Evolutionary conservation across 2,329 filamentous ascomycete genomes (phyloP), one percentile per base, ranked within the genome.

Genomic region (Monosporascus sp.): DNA sequence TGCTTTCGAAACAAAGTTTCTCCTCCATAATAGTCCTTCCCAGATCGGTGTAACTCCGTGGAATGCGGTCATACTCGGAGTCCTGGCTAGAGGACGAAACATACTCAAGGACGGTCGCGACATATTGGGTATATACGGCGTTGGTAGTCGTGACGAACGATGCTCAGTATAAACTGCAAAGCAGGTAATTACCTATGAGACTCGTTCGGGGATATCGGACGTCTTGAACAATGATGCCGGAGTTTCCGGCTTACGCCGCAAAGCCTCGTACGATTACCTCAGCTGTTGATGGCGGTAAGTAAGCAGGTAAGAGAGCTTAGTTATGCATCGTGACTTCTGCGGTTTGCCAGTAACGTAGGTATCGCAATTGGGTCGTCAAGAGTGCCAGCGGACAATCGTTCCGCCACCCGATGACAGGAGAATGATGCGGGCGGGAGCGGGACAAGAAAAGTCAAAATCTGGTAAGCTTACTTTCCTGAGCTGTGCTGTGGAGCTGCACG

Each of bases 1-100:
- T 20, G 37, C 17, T 6, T 48, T 60, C 37, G 57, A 58, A 39
- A 51, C 31, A 27, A 37, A 51, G 20, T 17, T 20, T 47, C 27
- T 25, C n/a, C 20, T 43, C 39, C 17, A 43, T 43, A 43, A 43
- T 43, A 43, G 14, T 6, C 39, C 39, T 20, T 43, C 18, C 39
- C 39, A 43, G 18, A 14, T 20, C 9, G 39, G 39, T 20, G 39
- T 24, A 20, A 43, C 18, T 43, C 39, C 8, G 8, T 8, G n/a
- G 3, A 43, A 43, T 43, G 39, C 18, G 9, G 20, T 5, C 22
- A 20, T 43, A 20, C 39, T 20, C 11, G 39, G 9, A 20, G 18
- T 43, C 39, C 39, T 43, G 9, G 14, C 18, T 43, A 43, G 4
- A 24, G 39, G 39, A 43, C 39, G 11, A 18, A 43, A 43, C 39